Conservation (phyloP, 208 protist genomes). For the Leishmania tarentolae region DNA sequence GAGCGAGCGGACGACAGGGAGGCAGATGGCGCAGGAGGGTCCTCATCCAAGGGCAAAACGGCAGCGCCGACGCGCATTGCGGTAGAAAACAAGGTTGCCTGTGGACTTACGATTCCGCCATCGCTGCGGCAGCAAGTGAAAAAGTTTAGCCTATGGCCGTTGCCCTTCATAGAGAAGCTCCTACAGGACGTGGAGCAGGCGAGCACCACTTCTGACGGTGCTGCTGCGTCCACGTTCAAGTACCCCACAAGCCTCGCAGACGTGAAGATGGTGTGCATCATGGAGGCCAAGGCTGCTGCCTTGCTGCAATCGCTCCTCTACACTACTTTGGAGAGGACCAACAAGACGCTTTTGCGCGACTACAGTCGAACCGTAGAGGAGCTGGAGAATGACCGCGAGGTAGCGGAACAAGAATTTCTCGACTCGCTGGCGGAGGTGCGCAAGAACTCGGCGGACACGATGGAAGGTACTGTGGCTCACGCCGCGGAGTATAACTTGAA, state of each 20-base stretch:
- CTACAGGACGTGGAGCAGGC: constrained; percentile 3
- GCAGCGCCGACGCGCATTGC: constrained; percentile 8
- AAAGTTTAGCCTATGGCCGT: constrained; percentile 77
- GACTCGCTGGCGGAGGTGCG: constrained; percentile 60
- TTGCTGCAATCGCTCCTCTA: constrained; percentile 80
- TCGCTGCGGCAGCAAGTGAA: constrained; percentile 67
- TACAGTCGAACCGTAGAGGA: constrained; percentile 86
- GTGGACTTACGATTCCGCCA: constrained; percentile 61
- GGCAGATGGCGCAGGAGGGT: not conserved
- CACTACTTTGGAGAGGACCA: constrained; percentile 62
- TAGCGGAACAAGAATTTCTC: constrained; percentile 66
- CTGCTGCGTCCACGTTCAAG: constrained; percentile 4
- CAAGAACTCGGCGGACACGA: constrained; percentile 46
- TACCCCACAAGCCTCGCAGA: constrained; percentile 46
- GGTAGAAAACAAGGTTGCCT: constrained; percentile 40
- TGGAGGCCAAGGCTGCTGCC: constrained; percentile 61
- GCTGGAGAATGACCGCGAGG: constrained; percentile 63
- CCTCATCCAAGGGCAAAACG: not conserved
- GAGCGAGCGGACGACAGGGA: not conserved
- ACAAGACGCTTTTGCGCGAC: constrained; percentile 70
- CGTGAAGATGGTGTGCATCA: constrained; percentile 61
- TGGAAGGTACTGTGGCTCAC: constrained; percentile 78
- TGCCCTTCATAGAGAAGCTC: constrained; percentile 46
- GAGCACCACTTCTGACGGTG: not conserved
- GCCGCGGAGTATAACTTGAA: constrained; percentile 71